These are phyloP conservation scores for Xylaria multiplex DNA, from an alignment of 2,329 filamentous ascomycete species.

Conservation along the genomic window DNA sequence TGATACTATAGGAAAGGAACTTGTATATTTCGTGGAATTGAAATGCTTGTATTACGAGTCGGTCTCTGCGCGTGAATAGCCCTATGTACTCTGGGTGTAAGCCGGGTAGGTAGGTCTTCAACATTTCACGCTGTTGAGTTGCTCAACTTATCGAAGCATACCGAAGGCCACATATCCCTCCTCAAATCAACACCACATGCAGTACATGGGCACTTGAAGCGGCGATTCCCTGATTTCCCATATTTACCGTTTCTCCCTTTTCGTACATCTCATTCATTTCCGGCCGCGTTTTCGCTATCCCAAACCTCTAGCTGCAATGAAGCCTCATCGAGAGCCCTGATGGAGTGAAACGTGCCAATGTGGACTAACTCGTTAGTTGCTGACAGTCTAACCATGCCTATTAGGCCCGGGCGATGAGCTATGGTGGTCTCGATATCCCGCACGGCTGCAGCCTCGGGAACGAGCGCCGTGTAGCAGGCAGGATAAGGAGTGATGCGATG, in stretches of 20 bases:
- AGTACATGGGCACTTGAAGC: neutral
- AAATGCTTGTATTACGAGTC: neutral
- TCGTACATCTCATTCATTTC: neutral
- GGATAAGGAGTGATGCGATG: slow-evolving; percentile 24
- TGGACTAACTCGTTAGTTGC: slow-evolving; percentile 26
- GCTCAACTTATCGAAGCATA: neutral
- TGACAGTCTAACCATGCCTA: slow-evolving; percentile 34
- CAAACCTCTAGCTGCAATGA: slow-evolving; percentile 45
- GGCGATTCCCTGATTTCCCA: neutral
- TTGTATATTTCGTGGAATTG: neutral
- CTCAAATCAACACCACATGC: neutral
- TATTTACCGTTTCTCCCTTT: neutral
- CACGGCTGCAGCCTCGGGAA: slow-evolving; percentile 34
- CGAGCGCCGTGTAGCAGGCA: slow-evolving; percentile 38
- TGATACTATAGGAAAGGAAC: neutral
- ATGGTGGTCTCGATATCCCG: slow-evolving; percentile 39
- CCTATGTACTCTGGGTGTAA: neutral
- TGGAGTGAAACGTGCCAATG: slow-evolving; percentile 31
- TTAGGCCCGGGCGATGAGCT: slow-evolving; percentile 28
- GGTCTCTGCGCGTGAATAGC: neutral
- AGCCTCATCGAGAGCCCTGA: slow-evolving; percentile 29
- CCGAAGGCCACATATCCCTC: neutral
- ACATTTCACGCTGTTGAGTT: neutral
- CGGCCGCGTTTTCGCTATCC: slow-evolving; percentile 25
- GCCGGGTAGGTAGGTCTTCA: neutral